Conservation (phyloP, 2,329 filamentous ascomycete genomes). For the Aspergillus sp. region DNA sequence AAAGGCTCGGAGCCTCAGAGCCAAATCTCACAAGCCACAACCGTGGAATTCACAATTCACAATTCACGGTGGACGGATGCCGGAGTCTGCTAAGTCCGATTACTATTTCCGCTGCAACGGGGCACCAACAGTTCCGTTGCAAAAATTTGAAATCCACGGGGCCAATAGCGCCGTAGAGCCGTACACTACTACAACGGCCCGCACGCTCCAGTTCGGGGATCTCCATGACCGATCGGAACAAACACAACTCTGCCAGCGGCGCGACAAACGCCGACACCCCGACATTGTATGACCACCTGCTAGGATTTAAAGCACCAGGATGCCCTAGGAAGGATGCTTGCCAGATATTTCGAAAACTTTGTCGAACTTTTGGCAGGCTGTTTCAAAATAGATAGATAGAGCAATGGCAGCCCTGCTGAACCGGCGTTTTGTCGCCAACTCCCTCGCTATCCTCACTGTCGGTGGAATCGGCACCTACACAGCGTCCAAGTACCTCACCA, state of each 20-base stretch:
- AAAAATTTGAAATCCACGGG: not conserved
- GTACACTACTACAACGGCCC: not conserved
- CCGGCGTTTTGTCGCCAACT: not conserved
- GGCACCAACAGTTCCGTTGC: no score
- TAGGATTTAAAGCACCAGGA: not conserved
- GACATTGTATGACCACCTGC: not conserved
- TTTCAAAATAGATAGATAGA: not conserved
- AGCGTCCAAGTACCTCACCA: not conserved
- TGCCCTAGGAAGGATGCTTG: not conserved
- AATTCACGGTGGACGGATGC: no score
- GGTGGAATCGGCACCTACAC: constrained; percentile 1
- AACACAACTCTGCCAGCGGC: not conserved
- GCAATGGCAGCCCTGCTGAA: not conserved
- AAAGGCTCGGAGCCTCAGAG: no score
- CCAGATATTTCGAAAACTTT: no score
- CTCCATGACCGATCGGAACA: not conserved
- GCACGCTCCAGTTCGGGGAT: not conserved
- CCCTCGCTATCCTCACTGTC: not conserved
- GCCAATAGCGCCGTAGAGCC: not conserved
- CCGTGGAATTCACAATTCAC: no score
- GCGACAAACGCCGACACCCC: not conserved
- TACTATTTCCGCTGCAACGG: not conserved
- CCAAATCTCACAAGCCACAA: no score
- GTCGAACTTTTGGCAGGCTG: not conserved
- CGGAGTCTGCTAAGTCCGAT: not conserved